These are phyloP conservation scores for Colletotrichum acutatum DNA, from an alignment of 2,329 filamentous ascomycete genomes.

Conservation along the genomic window DNA sequence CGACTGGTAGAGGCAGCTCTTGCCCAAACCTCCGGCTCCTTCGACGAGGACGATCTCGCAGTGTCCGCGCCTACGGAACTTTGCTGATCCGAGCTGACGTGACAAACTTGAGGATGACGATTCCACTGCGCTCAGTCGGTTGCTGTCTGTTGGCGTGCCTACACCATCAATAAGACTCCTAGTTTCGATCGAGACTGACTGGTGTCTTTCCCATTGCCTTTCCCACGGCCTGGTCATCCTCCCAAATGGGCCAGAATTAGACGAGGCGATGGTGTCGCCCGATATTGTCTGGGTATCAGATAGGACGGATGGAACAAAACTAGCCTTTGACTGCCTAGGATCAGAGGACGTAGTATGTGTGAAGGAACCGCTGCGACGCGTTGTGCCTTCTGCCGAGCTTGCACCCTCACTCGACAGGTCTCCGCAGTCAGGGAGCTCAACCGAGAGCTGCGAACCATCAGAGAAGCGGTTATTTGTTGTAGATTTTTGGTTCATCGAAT, in stretches of 20 bases:
- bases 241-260: conserved; percentile 51
- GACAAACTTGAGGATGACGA: conserved; percentile 61
- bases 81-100: conserved; percentile 64
- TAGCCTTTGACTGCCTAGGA: conserved; percentile 49
- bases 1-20: conserved; percentile 72
- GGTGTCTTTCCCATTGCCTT: conserved; percentile 66
- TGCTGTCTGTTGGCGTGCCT: conserved; percentile 50
- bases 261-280: conserved; percentile 60
- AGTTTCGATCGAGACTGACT: conserved; percentile 61
- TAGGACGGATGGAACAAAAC: conserved; percentile 52
- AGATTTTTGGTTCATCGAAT: conserved; percentile 59
- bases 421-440: conserved; percentile 57
- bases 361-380: conserved; percentile 61
- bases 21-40: conserved; percentile 72
- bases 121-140: conserved; percentile 56
- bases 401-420: conserved; percentile 70
- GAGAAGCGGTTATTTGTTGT: conserved; percentile 57
- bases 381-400: conserved; percentile 66
- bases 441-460: conserved; percentile 65
- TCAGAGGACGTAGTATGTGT: conserved; percentile 57
- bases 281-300: conserved; percentile 54
- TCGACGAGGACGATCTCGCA: conserved; percentile 73
- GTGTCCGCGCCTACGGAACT: conserved; percentile 70
- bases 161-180: conserved; percentile 58
- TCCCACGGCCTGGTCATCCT: conserved; percentile 61